phyloP scores from a whole-genome alignment of 1,284 basidiomycete genomes.

The Marasmius fiardii region DNA sequence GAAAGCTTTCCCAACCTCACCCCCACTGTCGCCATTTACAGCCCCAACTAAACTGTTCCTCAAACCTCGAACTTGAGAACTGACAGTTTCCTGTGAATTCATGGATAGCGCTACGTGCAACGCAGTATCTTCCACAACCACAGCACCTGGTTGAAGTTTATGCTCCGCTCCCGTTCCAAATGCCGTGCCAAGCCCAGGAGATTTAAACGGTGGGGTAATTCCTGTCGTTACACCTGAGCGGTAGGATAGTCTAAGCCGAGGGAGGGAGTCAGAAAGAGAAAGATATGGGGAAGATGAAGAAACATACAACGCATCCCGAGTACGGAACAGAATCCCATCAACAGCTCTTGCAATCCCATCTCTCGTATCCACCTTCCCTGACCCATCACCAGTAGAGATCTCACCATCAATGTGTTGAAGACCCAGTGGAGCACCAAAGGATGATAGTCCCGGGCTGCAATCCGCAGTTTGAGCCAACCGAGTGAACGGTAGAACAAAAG shows the following conservation, averaged over 20 bases:
- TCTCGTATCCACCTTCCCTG: slow-evolving; percentile 50
- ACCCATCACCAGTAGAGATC: slow-evolving; percentile 67
- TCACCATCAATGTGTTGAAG: slow-evolving; percentile 63
- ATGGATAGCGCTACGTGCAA: slow-evolving; percentile 59
- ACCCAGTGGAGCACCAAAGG: slow-evolving; percentile 59
- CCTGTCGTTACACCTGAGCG: slow-evolving; percentile 54
- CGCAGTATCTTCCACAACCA: slow-evolving; percentile 50
- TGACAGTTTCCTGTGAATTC: slow-evolving; percentile 40
- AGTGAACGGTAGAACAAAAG: neutral
- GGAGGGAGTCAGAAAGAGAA: neutral
- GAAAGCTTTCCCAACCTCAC: slow-evolving; percentile 11
- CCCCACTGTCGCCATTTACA: slow-evolving; percentile 8
- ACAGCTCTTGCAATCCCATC: slow-evolving; percentile 56
- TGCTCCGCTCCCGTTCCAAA: slow-evolving; percentile 59
- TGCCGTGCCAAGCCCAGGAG: slow-evolving; percentile 56
- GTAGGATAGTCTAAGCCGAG: slow-evolving; percentile 48
- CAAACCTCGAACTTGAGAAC: slow-evolving; percentile 63
- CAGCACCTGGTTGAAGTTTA: slow-evolving; percentile 46
- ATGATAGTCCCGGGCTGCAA: slow-evolving; percentile 54
- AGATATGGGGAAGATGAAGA: neutral
- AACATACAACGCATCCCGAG: slow-evolving; percentile 67
- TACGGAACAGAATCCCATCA: slow-evolving; percentile 72
- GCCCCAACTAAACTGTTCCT: slow-evolving; percentile 36
- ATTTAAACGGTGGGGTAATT: slow-evolving; percentile 62
- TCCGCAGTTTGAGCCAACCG: neutral